Evolutionary conservation across 495 filamentous ascomycete species (phyloP), one percentile per base, ranked within the genome.

Genomic region (Trichocladium uniseriatum): DNA sequence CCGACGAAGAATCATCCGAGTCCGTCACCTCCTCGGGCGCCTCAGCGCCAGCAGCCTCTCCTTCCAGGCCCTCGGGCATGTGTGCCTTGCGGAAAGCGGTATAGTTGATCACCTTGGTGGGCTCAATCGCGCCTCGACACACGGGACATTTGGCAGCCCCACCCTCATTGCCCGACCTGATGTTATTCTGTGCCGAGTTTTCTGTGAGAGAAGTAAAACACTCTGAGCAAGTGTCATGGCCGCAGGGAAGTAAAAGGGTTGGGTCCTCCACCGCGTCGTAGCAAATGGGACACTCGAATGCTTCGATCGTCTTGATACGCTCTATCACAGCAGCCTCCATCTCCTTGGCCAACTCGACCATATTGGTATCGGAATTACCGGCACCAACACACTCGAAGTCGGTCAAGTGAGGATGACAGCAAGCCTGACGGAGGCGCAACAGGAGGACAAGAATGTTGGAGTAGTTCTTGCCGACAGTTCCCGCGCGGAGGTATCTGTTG

Each of bases 361-460:
- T 78, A 6, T 78, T 71, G 1, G 81, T 77, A 2, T 74, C 68
- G 9, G 74, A 59, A 34, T 58, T 46, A 51, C 47, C 67, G 63
- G 54, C 66, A 58, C 49, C 68, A n/a, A 72, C 69, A 46, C 80
- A 70, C 19, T 79, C 81, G 53, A 85, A 81, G 48, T 91, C 89
- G 10, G 71, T 89, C n/a, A 98, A 70, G 61, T 94, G 86, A 1
- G 90, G 89, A 65, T 98, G 92, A 55, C 89, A 94, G 59, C 87
- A 92, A 27, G 86, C 86, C 66, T 98, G 92, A n/a, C 87, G 78
- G 8, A 98, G 78, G 13, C 91, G 86, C 11, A 98, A 74, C 38
- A 98, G 76, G 19, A 95, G 74, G 24, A 94, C 83, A 15, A 96
- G 73, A 38, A 96, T 82, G 55, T 85, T 86, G 6, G 81, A 84